Conservation (phyloP, 768 basidiomycete species). For the Dictyophora rubrovolvata region DNA sequence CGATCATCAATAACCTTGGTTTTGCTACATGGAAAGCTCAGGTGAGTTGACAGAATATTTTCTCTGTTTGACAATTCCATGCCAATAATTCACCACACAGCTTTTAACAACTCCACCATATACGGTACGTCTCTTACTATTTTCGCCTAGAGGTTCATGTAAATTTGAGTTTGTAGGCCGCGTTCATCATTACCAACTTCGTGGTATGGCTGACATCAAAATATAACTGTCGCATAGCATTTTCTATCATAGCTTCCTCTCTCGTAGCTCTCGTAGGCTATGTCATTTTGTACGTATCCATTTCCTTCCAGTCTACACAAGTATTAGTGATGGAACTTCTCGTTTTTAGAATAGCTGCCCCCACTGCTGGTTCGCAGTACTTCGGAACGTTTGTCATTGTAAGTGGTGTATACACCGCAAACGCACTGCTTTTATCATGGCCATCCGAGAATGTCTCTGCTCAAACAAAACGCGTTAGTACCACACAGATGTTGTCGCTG, state of each 20-base stretch:
- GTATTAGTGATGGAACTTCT: too few relatives aligned
- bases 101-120: conserved; percentile 51
- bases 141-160: not conserved
- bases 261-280: conserved; percentile 49
- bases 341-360: not conserved
- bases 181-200: conserved; percentile 3
- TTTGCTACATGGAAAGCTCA: conserved; percentile 41
- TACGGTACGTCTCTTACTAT: conserved; percentile 17
- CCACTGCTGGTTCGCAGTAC: conserved; percentile 42
- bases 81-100: not conserved
- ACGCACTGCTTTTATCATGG: conserved; percentile 36
- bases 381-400: conserved; percentile 46
- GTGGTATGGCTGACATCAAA: conserved; percentile 44
- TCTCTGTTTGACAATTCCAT: not conserved
- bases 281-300: conserved; percentile 30
- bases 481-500: not conserved
- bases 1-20: conserved; percentile 48
- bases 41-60: not conserved
- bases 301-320: too few relatives aligned
- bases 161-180: not conserved
- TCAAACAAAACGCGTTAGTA: conserved; percentile 42
- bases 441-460: conserved; percentile 51
- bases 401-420: conserved; percentile 48
- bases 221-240: conserved; percentile 34
- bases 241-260: conserved; percentile 43